phyloP scores from a whole-genome alignment of 2,329 filamentous ascomycete genomes.

The Bipolaris sorokiniana region DNA sequence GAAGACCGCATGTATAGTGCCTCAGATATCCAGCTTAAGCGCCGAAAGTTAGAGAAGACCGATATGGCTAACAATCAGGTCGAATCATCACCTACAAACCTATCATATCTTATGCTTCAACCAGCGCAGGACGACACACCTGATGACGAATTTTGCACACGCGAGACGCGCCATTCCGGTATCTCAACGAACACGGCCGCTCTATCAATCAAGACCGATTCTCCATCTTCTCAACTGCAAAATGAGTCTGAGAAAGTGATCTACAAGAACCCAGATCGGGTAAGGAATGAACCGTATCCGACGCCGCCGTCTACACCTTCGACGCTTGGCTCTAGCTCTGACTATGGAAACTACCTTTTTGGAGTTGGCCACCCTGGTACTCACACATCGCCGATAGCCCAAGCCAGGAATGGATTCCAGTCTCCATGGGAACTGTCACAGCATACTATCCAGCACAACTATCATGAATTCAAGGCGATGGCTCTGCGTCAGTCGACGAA shows the following conservation, averaged over 20 bases:
- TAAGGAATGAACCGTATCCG: neutral
- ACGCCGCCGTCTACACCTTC: neutral
- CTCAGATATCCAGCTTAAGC: neutral
- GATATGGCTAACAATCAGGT: neutral
- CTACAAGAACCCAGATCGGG: neutral
- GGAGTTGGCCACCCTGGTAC: neutral
- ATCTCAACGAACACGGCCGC: neutral
- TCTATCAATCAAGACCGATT: neutral
- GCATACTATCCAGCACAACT: slow-evolving; percentile 24
- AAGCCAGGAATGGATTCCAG: neutral
- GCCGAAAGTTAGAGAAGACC: slow-evolving; percentile 1
- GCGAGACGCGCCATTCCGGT: neutral
- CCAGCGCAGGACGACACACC: neutral
- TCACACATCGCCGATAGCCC: neutral
- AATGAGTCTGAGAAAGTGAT: neutral
- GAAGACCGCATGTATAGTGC: too few relatives aligned
- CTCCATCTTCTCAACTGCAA: neutral
- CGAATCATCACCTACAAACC: neutral
- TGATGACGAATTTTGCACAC: neutral
- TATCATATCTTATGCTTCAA: neutral
- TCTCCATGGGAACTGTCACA: slow-evolving; percentile 11
- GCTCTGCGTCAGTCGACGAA: slow-evolving; percentile 6
- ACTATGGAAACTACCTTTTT: neutral
- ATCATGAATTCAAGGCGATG: slow-evolving; percentile 19
- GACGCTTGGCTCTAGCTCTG: neutral